phyloP scores from a whole-genome alignment of 2,329 filamentous ascomycete species.

The Pyrenochaeta sp. region DNA sequence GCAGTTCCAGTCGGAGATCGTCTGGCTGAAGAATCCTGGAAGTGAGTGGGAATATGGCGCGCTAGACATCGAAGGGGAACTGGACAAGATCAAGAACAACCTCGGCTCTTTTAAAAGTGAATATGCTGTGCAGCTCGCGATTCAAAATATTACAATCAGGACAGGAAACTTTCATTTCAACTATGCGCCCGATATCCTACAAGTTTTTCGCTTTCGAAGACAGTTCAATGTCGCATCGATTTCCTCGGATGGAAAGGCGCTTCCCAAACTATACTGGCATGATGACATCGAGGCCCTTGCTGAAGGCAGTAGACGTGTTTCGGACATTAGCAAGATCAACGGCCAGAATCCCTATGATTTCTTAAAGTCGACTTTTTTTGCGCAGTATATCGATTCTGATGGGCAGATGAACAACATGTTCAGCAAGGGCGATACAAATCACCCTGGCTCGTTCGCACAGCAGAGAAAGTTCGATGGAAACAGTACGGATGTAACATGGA shows the following conservation, averaged over 20 bases:
- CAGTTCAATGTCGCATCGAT: slow-evolving; percentile 33
- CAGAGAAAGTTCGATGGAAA: slow-evolving; percentile 31
- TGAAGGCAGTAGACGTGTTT: slow-evolving; percentile 24
- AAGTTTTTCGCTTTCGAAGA: slow-evolving; percentile 30
- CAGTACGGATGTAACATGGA: slow-evolving; percentile 39
- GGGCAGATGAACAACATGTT: slow-evolving; percentile 32
- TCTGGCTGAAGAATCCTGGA: slow-evolving; percentile 46
- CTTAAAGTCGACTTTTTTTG: slow-evolving; percentile 23
- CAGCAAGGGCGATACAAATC: slow-evolving; percentile 31
- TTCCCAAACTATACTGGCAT: slow-evolving; percentile 44
- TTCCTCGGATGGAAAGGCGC: slow-evolving; percentile 40
- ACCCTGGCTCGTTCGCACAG: slow-evolving; percentile 22
- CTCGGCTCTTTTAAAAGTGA: slow-evolving; percentile 43
- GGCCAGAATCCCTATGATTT: slow-evolving; percentile 34
- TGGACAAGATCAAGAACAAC: slow-evolving; percentile 42
- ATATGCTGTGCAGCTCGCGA: slow-evolving; percentile 48
- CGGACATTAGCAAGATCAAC: slow-evolving; percentile 38
- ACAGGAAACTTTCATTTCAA: slow-evolving; percentile 40
- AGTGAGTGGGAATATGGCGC: slow-evolving; percentile 42
- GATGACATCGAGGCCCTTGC: slow-evolving; percentile 27
- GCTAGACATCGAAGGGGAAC: slow-evolving; percentile 44
- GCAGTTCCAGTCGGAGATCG: slow-evolving; percentile 48
- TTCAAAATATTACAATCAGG: slow-evolving; percentile 32
- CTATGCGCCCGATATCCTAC: slow-evolving; percentile 37
- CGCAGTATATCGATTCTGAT: slow-evolving; percentile 34